Base-by-base conservation (phyloP, 352 stramenopile genomes). In the Phytophthora citricola region DNA sequence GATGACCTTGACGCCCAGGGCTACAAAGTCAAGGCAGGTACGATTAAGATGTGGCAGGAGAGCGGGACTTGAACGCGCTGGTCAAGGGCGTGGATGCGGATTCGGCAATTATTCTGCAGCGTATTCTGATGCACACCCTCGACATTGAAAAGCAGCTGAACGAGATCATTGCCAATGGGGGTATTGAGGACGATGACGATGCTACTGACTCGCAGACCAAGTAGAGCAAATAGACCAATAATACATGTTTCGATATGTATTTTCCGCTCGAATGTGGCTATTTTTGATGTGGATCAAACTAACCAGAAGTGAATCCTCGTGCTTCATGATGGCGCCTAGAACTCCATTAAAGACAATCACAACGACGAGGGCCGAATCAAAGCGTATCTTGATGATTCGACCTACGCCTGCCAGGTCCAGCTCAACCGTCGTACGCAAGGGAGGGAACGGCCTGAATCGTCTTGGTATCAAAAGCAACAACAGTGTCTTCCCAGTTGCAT, bases 41-140 rank as follows among this genome's bases (percentile, higher is more conserved):
- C 76, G n/a, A 41, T 82, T 29, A 34, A 58, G 47, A 92, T 92
- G 51, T 92, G 84, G 84, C 52, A 87, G 84, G 84, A 58, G 84
- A 92, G 54, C 81, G 84, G 29, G 79, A 92, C 54, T 38, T 89
- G 51, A 76, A 80, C 34, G 63, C 68, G 61, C 57, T 90, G 31
- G 73, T 67, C 1, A 54, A 69, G 10, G 78, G 78, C 27, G 56
- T 91, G 12, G 75, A 89, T 62, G 69, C 78, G 10, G 81, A 90
- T 60, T 91, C 81, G 52, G 80, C 81, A 7, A 55, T 91, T 46
- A 87, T 92, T 51, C 66, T 92, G 14, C 81, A 91, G 72, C 84
- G 84, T 20, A 90, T 92, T 51, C 68, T 89, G 58, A 78, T 92
- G 78, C 84, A 92, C 59, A 81, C 81, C 41, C 63, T 83, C 32